These are phyloP conservation scores for Delphinella strobiligena DNA, from an alignment of 2,329 filamentous ascomycete genomes.

Conservation along the genomic window DNA sequence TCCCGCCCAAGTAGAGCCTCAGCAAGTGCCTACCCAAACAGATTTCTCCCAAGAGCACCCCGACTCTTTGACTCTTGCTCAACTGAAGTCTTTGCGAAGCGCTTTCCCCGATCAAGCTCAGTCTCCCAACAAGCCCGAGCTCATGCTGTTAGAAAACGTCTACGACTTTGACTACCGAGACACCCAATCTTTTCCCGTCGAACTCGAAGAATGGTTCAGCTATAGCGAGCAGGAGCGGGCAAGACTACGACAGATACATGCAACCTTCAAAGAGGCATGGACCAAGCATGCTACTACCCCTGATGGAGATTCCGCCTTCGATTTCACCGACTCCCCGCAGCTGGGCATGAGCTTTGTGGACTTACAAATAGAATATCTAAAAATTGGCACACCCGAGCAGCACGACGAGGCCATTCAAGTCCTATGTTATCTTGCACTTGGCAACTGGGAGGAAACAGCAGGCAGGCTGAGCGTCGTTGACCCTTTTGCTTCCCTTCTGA, in stretches of 20 bases:
- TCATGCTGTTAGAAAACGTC: constrained; percentile 17
- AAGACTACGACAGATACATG: constrained; percentile 62
- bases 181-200: constrained; percentile 56
- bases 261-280: constrained; percentile 70
- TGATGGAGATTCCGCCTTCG: constrained; percentile 30
- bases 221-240: constrained; percentile 80
- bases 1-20: too few species aligned
- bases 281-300: constrained; percentile 12
- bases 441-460: constrained; percentile 39
- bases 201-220: constrained; percentile 95
- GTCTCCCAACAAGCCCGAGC: constrained; percentile 17
- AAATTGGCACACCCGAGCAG: constrained; percentile 18
- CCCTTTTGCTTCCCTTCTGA: constrained; percentile 7
- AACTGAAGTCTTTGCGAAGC: constrained; percentile 32
- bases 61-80: constrained; percentile 35
- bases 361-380: constrained; percentile 24
- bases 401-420: constrained; percentile 29
- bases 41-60: constrained; percentile 23
- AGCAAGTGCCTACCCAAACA: constrained; percentile 13
- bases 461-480: constrained; percentile 16
- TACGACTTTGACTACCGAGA: constrained; percentile 66
- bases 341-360: constrained; percentile 47
- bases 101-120: constrained; percentile 29
- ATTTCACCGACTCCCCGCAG: constrained; percentile 54
- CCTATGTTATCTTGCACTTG: constrained; percentile 34